Evolutionary conservation across 257 asterid genomes (phyloP).

Genomic region (Cynanchum wilfordii): DNA sequence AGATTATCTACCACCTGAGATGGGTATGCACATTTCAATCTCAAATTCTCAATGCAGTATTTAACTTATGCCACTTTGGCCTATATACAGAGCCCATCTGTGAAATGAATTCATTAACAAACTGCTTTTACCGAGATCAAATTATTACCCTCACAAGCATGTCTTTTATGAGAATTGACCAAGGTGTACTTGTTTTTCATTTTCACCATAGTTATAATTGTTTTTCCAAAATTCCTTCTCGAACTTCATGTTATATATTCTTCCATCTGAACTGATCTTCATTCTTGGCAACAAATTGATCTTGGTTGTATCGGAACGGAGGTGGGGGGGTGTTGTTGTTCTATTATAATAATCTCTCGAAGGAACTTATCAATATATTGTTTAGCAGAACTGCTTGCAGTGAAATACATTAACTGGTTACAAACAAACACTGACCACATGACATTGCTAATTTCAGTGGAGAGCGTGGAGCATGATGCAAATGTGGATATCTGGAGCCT

Average conservation of each 20-base stretch:
- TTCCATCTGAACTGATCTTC: background rate
- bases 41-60: background rate
- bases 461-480: constrained; percentile 92
- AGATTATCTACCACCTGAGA: constrained; percentile 98
- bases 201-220: background rate
- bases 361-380: background rate
- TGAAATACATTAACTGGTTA: background rate
- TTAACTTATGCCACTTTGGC: background rate
- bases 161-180: background rate
- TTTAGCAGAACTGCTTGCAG: background rate
- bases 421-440: constrained; percentile 10
- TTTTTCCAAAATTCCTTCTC: background rate
- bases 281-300: background rate
- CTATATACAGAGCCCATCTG: background rate
- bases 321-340: too few relatives aligned
- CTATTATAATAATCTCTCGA: background rate
- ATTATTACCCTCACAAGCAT: background rate
- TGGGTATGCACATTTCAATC: constrained; percentile 52
- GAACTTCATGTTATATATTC: background rate
- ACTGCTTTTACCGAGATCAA: background rate
- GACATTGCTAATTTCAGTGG: constrained; percentile 45
- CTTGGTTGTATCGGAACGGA: background rate
- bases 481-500: constrained; percentile 98
- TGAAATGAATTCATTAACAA: background rate
- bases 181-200: background rate